Base-by-base conservation (phyloP, 2,329 filamentous ascomycete species). In the Amesomyces nigricolor region DNA sequence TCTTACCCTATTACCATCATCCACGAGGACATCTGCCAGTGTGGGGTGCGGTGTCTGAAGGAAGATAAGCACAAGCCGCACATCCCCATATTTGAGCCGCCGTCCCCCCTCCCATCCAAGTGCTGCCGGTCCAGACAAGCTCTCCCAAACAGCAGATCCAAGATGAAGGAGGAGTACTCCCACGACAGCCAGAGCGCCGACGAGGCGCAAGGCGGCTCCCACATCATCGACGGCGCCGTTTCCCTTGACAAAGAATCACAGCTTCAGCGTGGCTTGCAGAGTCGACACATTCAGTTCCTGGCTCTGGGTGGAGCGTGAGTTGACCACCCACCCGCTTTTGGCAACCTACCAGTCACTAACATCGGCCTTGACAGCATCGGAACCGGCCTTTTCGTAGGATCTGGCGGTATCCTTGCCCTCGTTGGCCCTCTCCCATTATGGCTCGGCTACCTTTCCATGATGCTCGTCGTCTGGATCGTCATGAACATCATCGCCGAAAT, bases 401-500 rank as follows among this genome's bases (percentile, higher is more conserved):
- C 64, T 2, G 65, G 65, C 1, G 52, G 47, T 10, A 67, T 66
- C 35, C 58, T 67, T 4, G 78, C 58, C 53, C 37, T 56, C 8
- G 62, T 64, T 29, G 83, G 83, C 2, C 83, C 83, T 2, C 86
- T 84, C 5, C 84, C 86, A 0, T 71, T 90, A 14, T 78, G 90
- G 66, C 83, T 91, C 68, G 83, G 81, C 22, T 91, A 89, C 67
- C 63, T 80, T 6, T 73, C 72, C 60, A 79, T 80, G 77, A 79
- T 79, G 73, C 26, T 71, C 2, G 64, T 81, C 9, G 78, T 81
- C 26, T 81, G 75, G 73, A 69, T 73, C 52, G 70, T 81, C 53
- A 80, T 81, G 78, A 80, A 80, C 66, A 64, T 70, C 56, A 70
- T 82, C 8, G 79, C 73, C 8, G 79, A 82, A 65, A 81, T 82